Conservation (phyloP, 768 basidiomycete genomes). For the Boletus tylopilopsis region DNA sequence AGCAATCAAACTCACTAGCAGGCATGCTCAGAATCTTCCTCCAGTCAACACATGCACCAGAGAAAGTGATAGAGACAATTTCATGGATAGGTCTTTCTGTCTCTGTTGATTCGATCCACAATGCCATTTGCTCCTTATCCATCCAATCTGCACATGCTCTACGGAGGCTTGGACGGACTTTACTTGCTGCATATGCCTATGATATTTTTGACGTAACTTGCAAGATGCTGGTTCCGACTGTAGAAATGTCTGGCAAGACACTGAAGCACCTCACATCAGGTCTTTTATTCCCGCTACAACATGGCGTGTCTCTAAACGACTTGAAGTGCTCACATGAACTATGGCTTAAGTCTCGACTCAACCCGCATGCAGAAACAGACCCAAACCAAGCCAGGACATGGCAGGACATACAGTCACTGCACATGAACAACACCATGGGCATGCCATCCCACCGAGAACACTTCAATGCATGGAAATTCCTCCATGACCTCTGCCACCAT, state of each 20-base stretch:
- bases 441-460: too few species aligned
- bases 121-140: not conserved
- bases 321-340: not conserved
- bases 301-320: not conserved
- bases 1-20: not conserved
- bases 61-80: not conserved
- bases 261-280: not conserved
- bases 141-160: not conserved
- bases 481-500: too few species aligned
- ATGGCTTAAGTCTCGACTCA: not conserved
- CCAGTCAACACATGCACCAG: not conserved
- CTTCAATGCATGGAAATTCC: too few species aligned
- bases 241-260: not conserved
- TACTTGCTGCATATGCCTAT: not conserved
- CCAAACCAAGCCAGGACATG: too few species aligned
- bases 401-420: too few species aligned
- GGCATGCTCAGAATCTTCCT: not conserved
- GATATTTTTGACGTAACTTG: not conserved
- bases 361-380: not conserved
- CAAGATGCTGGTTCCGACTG: fast-evolving
- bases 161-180: not conserved
- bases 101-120: not conserved
- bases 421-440: too few species aligned
- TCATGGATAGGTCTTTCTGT: not conserved
- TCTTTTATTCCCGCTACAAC: not conserved